Base-by-base conservation (phyloP, 2,329 filamentous ascomycete genomes). In the Lachnum nothofagi region DNA sequence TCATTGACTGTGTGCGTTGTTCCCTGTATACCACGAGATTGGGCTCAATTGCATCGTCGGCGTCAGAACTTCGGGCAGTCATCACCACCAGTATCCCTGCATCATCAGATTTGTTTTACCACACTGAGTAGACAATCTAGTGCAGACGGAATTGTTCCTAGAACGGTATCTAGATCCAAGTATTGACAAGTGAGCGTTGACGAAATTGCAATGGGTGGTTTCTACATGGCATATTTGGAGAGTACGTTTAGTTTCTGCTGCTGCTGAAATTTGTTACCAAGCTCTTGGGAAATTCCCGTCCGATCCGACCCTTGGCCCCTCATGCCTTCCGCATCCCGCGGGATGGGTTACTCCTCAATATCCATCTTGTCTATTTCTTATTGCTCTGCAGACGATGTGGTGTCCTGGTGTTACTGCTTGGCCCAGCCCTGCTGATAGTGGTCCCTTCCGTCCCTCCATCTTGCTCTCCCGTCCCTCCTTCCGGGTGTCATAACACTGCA, bases 181-280 rank as follows among this genome's bases (percentile, higher is more conserved):
- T 43, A 48, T 44, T 46, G 42, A 47, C 53, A 44, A 47, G 52
- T 54, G 50, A 53, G 35, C 50, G 41, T 53, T 54, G 46, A 56
- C 35, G 45, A 53, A 42, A 51, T 44, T 39, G 76, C 60, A 55
- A 83, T 83, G 80, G 74, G 73, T 60, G 80, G 80, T 56, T 84
- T 83, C 64, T 84, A 84, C 64, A 84, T 84, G 76, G 61, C 62
- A 61, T 65, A 65, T 62, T 49, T 65, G 51, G 63, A 64, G 58
- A 64, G 63, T 65, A 65, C 55, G 63, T 65, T 40, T 49, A 56
- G 58, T 48, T 48, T 58, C 44, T 55, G 39, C 46, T 48, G 55
- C 49, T 22, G 17, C 48, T 54, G 46, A 54, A 46, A 51, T 29
- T 5, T 27, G 10, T 50, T 53, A 39, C 52, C 42, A 52, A 46